Percentiles rank a stretch among this genome's conserved stretches.
Evolutionary conservation across 306 rosid genomes (phyloP).

Genomic region (Leucaena leucocephala): DNA sequence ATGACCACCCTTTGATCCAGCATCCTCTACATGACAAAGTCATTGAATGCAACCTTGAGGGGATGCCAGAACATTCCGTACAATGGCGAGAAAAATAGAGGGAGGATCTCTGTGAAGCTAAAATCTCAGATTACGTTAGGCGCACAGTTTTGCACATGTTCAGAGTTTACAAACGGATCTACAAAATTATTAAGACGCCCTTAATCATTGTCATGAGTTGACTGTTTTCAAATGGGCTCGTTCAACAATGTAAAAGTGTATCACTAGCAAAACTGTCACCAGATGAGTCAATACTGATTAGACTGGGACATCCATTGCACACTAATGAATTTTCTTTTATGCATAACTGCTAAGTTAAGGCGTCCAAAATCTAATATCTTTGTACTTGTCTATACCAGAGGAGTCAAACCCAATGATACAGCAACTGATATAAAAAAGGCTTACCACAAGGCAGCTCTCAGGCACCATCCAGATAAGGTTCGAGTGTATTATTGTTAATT

Average conservation of each 20-base stretch:
- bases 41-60: conserved; percentile 3
- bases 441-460: conserved; percentile 77
- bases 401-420: conserved; percentile 53
- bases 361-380: conserved; percentile 32
- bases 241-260: background rate
- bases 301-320: background rate
- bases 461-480: conserved; percentile 86
- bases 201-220: background rate
- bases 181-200: background rate
- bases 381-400: conserved; percentile 50
- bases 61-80: conserved; percentile 1
- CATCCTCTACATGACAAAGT: conserved; percentile 13
- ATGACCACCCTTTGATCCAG: background rate
- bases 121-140: background rate
- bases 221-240: background rate
- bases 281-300: background rate
- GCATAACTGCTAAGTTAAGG: conserved; percentile 27
- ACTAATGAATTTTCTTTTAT: conserved; percentile 6
- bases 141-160: background rate
- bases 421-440: conserved; percentile 70
- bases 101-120: background rate
- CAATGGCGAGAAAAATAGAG: conserved; percentile 3
- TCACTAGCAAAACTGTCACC: conserved; percentile 30
- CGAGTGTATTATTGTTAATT: conserved; percentile 34
- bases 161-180: background rate